Evolutionary conservation across 2,329 filamentous ascomycete genomes (phyloP).

Genomic region (Colletotrichum cordylinicola): DNA sequence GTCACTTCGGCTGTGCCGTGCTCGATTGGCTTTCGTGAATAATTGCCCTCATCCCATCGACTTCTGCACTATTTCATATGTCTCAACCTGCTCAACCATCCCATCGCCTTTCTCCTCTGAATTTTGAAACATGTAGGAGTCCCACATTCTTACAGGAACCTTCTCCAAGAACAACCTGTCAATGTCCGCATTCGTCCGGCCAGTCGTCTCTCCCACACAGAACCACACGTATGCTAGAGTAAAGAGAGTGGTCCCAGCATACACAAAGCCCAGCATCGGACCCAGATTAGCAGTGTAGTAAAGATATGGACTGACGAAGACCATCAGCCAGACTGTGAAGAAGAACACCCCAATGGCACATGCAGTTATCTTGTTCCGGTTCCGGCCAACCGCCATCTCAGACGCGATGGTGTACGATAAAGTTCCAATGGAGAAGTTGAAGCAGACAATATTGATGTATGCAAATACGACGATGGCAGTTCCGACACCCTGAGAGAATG

Average conservation of each 20-base stretch:
- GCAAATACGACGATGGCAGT: constrained; percentile 47
- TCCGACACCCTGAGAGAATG: constrained; percentile 29
- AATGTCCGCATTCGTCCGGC: constrained; percentile 33
- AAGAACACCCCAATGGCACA: constrained; percentile 49
- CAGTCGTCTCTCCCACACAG: constrained; percentile 36
- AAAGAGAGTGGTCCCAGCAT: constrained; percentile 36
- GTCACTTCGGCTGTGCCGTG: not conserved
- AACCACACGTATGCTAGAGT: constrained; percentile 41
- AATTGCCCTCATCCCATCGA: not conserved
- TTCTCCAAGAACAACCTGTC: constrained; percentile 28
- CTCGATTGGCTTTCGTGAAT: not conserved
- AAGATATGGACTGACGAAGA: constrained; percentile 45
- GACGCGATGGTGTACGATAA: constrained; percentile 46
- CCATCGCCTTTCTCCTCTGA: not conserved
- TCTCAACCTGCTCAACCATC: not conserved
- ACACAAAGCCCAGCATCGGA: constrained; percentile 44
- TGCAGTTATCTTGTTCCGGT: constrained; percentile 48
- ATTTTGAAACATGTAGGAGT: not conserved
- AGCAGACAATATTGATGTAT: constrained; percentile 46
- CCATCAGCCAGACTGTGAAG: constrained; percentile 45
- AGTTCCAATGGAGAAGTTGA: constrained; percentile 51
- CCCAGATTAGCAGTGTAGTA: constrained; percentile 48
- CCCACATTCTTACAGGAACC: constrained; percentile 30
- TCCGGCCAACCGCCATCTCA: constrained; percentile 53
- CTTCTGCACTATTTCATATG: not conserved